A percentile compares a stretch with the other conserved stretches of the same genome.
phyloP scores from a whole-genome alignment of 202 grass and related monocot species.

The Schoenoplectus tabernaemontani region DNA sequence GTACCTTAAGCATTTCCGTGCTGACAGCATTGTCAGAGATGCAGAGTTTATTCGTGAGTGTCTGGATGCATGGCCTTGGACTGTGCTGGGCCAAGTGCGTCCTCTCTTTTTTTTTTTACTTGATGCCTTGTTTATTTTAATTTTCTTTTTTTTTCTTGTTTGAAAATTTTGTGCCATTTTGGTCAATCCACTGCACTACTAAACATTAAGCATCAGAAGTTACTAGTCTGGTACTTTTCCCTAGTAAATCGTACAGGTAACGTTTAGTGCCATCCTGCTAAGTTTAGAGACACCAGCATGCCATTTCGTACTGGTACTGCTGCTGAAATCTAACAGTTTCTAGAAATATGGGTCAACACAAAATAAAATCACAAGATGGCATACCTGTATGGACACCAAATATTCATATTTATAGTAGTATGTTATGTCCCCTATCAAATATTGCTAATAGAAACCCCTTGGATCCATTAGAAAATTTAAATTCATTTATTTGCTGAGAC shows the following conservation, averaged over 20 bases:
- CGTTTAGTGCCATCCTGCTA: neutral
- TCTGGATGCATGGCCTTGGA: constrained; percentile 77
- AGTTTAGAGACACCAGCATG: neutral
- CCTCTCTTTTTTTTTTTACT: constrained; percentile 14
- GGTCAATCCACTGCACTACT: neutral
- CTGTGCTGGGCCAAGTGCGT: constrained; percentile 77
- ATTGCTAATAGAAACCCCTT: neutral
- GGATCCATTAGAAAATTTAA: neutral
- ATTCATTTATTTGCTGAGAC: neutral
- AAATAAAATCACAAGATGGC: neutral
- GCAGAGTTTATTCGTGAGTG: constrained; percentile 65
- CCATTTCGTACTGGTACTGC: neutral
- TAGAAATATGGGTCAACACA: neutral
- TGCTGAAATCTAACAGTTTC: neutral
- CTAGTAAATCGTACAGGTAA: neutral
- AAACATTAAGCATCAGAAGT: neutral
- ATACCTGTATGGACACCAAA: neutral
- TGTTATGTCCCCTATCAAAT: neutral
- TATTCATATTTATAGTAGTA: neutral
- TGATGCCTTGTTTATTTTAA: neutral
- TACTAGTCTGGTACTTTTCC: neutral
- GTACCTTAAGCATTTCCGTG: constrained; percentile 90
- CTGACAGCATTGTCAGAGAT: constrained; percentile 87
- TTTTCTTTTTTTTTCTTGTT: neutral
- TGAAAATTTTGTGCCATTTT: neutral